Conservation (phyloP, 805 yeast genomes). For the Yarrowia alimentaria region DNA sequence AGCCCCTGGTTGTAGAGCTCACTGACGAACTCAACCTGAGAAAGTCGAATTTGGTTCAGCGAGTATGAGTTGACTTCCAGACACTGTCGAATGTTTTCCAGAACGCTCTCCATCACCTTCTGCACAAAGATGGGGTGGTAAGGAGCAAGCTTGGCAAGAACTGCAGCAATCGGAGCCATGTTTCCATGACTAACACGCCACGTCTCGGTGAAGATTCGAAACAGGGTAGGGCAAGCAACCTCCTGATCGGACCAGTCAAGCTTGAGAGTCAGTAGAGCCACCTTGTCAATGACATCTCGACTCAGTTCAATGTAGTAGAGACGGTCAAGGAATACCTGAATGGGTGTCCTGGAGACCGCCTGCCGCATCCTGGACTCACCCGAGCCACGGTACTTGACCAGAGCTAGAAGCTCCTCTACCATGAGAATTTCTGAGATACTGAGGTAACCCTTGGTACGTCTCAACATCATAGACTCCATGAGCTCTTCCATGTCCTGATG, state of each 20-base stretch:
- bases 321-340: constrained; percentile 47
- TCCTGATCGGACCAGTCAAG: constrained; percentile 49
- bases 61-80: constrained; percentile 63
- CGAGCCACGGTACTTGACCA: constrained; percentile 43
- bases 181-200: constrained; percentile 60
- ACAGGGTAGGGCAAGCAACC: constrained; percentile 39
- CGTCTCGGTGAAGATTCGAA: constrained; percentile 55
- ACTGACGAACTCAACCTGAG: constrained; percentile 60
- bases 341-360: constrained; percentile 32
- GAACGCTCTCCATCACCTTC: constrained; percentile 55
- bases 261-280: constrained; percentile 44
- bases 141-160: constrained; percentile 44
- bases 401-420: constrained; percentile 47
- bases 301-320: constrained; percentile 55
- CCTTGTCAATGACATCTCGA: constrained; percentile 39
- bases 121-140: constrained; percentile 46
- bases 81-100: constrained; percentile 65
- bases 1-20: constrained; percentile 53
- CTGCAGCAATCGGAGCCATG: constrained; percentile 49
- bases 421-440: constrained; percentile 56
- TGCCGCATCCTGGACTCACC: constrained; percentile 38
- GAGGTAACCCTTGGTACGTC: constrained; percentile 51
- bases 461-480: constrained; percentile 54
- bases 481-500: constrained; percentile 59
- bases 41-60: constrained; percentile 57